Base-by-base conservation (phyloP, 768 basidiomycete genomes). In the Pholiota microspora region DNA sequence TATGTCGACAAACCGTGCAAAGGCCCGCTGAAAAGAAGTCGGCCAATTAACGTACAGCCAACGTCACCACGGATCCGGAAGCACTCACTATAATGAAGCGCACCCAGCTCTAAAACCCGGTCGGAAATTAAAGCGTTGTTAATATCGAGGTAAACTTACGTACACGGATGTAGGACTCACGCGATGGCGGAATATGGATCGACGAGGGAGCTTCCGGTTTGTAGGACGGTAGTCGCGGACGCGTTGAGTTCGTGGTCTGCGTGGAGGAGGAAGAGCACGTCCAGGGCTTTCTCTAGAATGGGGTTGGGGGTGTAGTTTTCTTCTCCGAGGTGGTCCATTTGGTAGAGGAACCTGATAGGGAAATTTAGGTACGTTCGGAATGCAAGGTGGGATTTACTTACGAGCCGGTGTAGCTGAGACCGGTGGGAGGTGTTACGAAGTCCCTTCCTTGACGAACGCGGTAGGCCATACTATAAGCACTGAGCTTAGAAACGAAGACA, bases 171-270 rank as follows among this genome's bases (percentile, higher is more conserved):
- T n/a, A n/a, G n/a, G n/a, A 69, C 79, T 72, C 59, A 88, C 80
- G 92, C 84, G 53, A 95, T 81, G 3, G 91, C 92, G 40, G 86
- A 89, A 67, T 89, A 96, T 0, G 94, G 94, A 66, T 96, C 94
- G 1, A 93, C 93, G 28, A 96, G 77, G 7, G 94, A 94, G 57
- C 88, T 91, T 8, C 84, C 92, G 0, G 91, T 91, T 65, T 95
- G 94, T 45, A 96, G 73, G 7, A 93, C 91, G 1, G 92, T 91
- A 2, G 93, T 92, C 49, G 86, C 81, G 2, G 85, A 88, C 12
- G 92, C 92, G 60, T 95, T 95, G 62, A 95, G 73, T 65, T 95
- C 94, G 65, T 96, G 94, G 67, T 94, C 92, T 0, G 92, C 92
- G 63, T 93, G 92, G 23, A 94, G 75, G 52, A 95, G 76, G 77